These are phyloP conservation scores for Wickerhamomyces rabaulensis DNA, from an alignment of 805 yeast genomes.

Conservation along the genomic window DNA sequence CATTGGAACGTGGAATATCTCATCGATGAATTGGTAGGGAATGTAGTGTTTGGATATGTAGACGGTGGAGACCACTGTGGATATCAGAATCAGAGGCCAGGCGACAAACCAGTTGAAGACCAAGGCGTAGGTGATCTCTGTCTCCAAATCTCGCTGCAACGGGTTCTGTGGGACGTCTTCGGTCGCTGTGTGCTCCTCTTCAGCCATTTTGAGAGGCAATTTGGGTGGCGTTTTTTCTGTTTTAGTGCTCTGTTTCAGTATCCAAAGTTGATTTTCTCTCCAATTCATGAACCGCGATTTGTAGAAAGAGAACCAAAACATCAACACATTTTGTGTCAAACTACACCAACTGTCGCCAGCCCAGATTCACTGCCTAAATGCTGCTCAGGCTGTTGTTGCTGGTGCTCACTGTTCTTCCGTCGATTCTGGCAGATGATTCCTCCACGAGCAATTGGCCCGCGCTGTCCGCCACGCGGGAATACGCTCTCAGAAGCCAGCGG, in stretches of 20 bases:
- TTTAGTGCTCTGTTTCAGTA: too few relatives aligned
- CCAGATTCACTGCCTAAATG: too few relatives aligned
- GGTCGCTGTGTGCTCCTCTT: neutral
- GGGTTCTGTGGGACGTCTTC: neutral
- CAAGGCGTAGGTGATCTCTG: slow-evolving; percentile 21
- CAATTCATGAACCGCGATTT: too few relatives aligned
- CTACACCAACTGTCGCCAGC: too few relatives aligned
- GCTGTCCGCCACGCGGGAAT: slow-evolving; percentile 25
- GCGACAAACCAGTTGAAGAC: slow-evolving; percentile 28
- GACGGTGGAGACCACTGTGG: slow-evolving; percentile 24
- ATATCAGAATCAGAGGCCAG: slow-evolving; percentile 26
- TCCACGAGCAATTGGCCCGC: slow-evolving; percentile 25
- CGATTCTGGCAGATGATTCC: neutral
- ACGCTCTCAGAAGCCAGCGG: slow-evolving; percentile 41
- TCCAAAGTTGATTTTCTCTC: too few relatives aligned
- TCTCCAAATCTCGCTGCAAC: slow-evolving; percentile 17
- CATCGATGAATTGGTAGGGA: slow-evolving; percentile 50
- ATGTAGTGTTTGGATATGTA: slow-evolving; percentile 24
- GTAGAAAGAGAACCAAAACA: too few relatives aligned
- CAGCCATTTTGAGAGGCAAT: neutral
- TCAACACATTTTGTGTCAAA: too few relatives aligned
- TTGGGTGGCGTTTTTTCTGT: too few relatives aligned
- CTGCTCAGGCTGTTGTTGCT: neutral
- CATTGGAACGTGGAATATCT: slow-evolving; percentile 81
- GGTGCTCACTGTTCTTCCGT: neutral